Evolutionary conservation across 257 asterid genomes (phyloP).

Genomic region (Ehretia macrophylla): DNA sequence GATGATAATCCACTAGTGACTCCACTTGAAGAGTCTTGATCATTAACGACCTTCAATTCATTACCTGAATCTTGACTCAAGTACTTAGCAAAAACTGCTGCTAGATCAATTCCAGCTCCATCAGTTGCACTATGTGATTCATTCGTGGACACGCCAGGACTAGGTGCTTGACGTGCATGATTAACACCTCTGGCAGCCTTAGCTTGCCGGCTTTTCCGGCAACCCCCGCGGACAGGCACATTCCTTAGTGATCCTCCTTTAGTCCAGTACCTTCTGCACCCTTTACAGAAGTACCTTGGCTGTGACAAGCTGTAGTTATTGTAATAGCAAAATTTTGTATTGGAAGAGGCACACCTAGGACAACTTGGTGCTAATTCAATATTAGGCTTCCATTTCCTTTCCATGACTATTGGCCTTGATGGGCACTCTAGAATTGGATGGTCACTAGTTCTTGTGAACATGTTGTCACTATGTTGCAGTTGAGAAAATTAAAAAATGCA

Average conservation of each 20-base stretch:
- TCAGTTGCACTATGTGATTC: not conserved
- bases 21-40: conserved; percentile 43
- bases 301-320: conserved; percentile 80
- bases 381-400: conserved; percentile 43
- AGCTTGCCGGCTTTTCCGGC: conserved; percentile 63
- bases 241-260: conserved; percentile 78
- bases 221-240: conserved; percentile 79
- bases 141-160: not conserved
- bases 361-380: conserved; percentile 62
- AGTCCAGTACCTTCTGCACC: conserved; percentile 77
- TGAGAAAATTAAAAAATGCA: no score
- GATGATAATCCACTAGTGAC: conserved; percentile 33
- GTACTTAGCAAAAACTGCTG: conserved; percentile 68
- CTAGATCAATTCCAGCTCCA: conserved; percentile 54
- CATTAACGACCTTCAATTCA: conserved; percentile 12
- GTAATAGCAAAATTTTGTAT: conserved; percentile 88
- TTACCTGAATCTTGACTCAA: conserved; percentile 39
- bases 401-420: conserved; percentile 34
- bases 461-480: conserved; percentile 4
- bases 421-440: conserved; percentile 34
- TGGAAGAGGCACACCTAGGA: conserved; percentile 79
- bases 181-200: conserved; percentile 16
- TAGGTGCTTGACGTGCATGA: conserved; percentile 3
- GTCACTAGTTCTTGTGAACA: conserved; percentile 39
- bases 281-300: conserved; percentile 86